Base-by-base conservation (phyloP, 257 asterid genomes). In the Fraxinus excelsior region DNA sequence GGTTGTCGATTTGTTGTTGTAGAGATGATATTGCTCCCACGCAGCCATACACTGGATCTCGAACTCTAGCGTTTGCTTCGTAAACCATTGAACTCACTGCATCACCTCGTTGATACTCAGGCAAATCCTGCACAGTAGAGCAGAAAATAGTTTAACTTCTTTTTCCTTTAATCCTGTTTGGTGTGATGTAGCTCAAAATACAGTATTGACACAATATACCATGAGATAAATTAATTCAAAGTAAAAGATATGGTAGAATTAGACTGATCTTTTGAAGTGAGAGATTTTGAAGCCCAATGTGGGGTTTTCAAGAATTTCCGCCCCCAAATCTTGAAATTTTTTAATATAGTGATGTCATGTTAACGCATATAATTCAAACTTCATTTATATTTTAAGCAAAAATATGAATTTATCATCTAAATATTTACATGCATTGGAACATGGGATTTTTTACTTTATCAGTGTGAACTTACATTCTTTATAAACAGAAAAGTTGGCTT, bases 41-140 rank as follows among this genome's bases (percentile, higher is more conserved):
- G 18, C 93, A 90, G 5, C 93, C 96, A 23, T 90, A 90, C 1
- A 90, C 88, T 0, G 96, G 96, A 83, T 90, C 96, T 16, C 91
- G 79, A 7, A 90, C 83, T 28, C 93, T 80, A 0, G 96, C 96
- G 8, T 90, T 87, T 3, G 96, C 96, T 68, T 90, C 96, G 74
- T 90, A 90, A 13, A 88, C 93, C 90, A 90, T 88, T 14, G 93
- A 82, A 64, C 90, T 88, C 56, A 88, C 93, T 0, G 96, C 93
- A 25, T 90, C 96, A 8, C 89, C 91, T 25, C 96, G 78, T 56
- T 88, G 89, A 51, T 90, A 84, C 80, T 88, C 93, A 0, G 91
- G 85, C 79, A 90, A 67, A 19, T 90, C 91, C 96, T 88, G 74
- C 5, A 75, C 25, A 0, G 16, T 18, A 60, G 3, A 60, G 7